Conservation (phyloP, 257 asterid species). For the Catharanthus roseus region DNA sequence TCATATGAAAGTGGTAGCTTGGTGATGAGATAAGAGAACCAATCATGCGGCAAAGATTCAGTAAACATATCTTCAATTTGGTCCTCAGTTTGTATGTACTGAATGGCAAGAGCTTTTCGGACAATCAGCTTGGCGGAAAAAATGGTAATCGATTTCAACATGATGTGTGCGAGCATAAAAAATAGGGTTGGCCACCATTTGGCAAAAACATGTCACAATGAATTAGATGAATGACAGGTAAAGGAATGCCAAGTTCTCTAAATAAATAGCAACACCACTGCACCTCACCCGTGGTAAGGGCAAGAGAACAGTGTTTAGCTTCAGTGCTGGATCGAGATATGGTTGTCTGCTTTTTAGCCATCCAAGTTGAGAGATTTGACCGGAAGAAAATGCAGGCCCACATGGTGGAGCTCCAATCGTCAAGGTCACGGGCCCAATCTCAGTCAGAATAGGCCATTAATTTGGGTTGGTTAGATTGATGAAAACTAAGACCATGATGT, state of each 20-base stretch:
- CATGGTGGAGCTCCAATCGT: background rate
- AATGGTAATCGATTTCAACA: too few species aligned
- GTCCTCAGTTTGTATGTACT: too few species aligned
- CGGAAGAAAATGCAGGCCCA: background rate
- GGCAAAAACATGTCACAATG: constrained; percentile 3
- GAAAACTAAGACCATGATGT: too few species aligned
- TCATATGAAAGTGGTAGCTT: too few species aligned
- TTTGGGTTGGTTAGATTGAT: too few species aligned
- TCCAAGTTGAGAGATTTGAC: background rate
- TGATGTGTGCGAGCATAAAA: too few species aligned
- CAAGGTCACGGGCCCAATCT: background rate
- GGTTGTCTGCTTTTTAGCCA: background rate
- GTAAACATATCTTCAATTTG: too few species aligned
- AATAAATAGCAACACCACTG: background rate
- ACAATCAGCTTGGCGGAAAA: too few species aligned
- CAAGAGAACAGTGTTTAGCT: background rate
- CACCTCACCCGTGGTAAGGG: background rate
- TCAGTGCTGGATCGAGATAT: background rate
- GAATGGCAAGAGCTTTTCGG: too few species aligned
- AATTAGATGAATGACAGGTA: background rate
- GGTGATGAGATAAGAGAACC: too few species aligned
- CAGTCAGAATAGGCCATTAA: background rate
- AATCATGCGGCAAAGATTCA: too few species aligned
- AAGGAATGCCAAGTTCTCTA: background rate
- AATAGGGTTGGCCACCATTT: too few species aligned